These are phyloP conservation scores for Cladophialophora carrionii DNA, from an alignment of 2,329 filamentous ascomycete species.

Conservation along the genomic window DNA sequence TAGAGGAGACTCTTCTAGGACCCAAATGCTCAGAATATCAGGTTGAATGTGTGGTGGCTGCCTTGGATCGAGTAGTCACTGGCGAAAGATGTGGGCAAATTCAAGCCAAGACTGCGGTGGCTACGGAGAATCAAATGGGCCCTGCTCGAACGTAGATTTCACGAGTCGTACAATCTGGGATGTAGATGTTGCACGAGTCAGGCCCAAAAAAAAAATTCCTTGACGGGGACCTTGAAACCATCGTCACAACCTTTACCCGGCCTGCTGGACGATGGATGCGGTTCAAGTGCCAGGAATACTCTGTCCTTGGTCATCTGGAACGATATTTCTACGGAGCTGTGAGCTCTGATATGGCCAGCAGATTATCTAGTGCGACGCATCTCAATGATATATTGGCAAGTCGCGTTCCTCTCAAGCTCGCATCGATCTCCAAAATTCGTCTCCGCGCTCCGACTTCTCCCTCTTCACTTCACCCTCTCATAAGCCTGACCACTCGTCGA, in stretches of 20 bases:
- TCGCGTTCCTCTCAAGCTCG: slow-evolving; percentile 22
- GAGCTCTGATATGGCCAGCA: slow-evolving; percentile 31
- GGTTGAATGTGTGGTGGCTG: neutral
- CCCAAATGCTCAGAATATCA: neutral
- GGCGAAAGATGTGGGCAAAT: slow-evolving; percentile 19
- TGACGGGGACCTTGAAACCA: slow-evolving; percentile 13
- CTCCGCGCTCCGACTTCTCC: slow-evolving; percentile 23
- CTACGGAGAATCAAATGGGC: neutral
- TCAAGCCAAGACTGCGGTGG: slow-evolving; percentile 23
- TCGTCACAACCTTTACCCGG: slow-evolving; percentile 22
- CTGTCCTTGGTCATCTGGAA: slow-evolving; percentile 12
- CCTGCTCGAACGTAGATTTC: neutral
- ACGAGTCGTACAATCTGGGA: neutral
- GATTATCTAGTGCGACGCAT: slow-evolving; percentile 26
- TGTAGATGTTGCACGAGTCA: slow-evolving; percentile 17
- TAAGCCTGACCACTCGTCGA: slow-evolving; percentile 15
- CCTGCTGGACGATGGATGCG: slow-evolving; percentile 14
- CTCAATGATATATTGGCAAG: slow-evolving; percentile 20
- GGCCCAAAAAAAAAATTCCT: slow-evolving; percentile 12
- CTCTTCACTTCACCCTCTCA: slow-evolving; percentile 18
- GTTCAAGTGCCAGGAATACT: slow-evolving; percentile 17
- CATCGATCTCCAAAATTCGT: slow-evolving; percentile 25
- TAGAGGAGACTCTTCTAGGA: neutral
- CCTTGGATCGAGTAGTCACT: slow-evolving; percentile 8
- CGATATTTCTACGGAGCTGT: slow-evolving; percentile 19